Base-by-base conservation (phyloP, 805 yeast species). In the Candida sphagnicola region DNA sequence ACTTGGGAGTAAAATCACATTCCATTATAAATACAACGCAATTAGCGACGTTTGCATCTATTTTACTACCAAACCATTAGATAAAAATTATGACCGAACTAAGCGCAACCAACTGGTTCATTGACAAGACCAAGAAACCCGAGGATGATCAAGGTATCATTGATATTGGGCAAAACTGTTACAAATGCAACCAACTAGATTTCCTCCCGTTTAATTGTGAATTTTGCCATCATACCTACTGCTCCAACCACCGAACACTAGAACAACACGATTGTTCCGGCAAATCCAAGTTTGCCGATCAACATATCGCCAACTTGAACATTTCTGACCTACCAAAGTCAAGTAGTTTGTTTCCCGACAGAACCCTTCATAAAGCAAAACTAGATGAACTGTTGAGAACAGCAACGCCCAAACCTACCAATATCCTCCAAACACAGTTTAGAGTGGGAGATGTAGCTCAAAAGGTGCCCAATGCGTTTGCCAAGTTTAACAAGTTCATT, bases 131-230 rank as follows among this genome's bases (percentile, higher is more conserved):
- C 13, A 40, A 45, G 31, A 38, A 45, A 28, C 53, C 48, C 21
- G 39, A 36, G 43, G 53, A 49, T 30, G 55, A 57, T 36, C 59
- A 57, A 37, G 67, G 70, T 5, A 55, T 78, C 45, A 59, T 80
- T 55, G 74, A 80, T 34, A 69, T 80, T 4, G 85, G 85, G n/a
- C 56, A 70, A 41, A 76, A 77, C 48, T 80, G 85, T 53, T 48
- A 54, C 18, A 58, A 67, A 13, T 80, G 85, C 51, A 61, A 69
- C 33, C 65, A 62, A 43, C 58, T 78, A 5, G 85, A 80, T 51
- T 80, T 79, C 45, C 58, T 80, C 19, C 85, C 85, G 13, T 79
- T 69, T 50, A 56, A 55, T 13, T 80, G 85, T 51, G 72, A 70
- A 31, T 66, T 62, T 37, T 75, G 80, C 49, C 50, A 65, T 8